Conservation (phyloP, 305 asterid species). For the Nicotiana rustica region DNA sequence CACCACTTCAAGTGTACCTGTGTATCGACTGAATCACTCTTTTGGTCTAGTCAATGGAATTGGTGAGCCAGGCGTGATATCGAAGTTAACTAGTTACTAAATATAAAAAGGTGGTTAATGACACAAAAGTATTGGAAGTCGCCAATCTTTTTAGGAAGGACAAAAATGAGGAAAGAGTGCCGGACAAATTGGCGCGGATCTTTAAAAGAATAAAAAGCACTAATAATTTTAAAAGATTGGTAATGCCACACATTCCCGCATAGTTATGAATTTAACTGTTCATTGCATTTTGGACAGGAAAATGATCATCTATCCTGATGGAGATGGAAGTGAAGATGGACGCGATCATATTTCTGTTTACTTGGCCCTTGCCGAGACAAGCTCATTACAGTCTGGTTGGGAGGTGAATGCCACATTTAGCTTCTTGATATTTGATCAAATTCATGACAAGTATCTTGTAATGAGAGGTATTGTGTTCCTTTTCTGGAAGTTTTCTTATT, state of each 20-base stretch:
- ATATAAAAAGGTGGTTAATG: background rate
- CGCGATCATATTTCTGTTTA: background rate
- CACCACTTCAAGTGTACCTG: too few species aligned
- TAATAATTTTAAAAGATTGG: background rate
- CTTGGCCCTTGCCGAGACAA: background rate
- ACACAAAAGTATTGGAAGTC: background rate
- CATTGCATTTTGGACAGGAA: background rate
- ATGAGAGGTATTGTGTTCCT: background rate
- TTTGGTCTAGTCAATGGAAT: too few species aligned
- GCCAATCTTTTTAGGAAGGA: background rate
- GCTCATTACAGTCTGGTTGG: background rate
- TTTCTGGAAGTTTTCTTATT: background rate
- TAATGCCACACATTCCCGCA: background rate
- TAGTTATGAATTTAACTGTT: background rate
- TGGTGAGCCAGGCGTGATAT: background rate
- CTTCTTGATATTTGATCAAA: background rate
- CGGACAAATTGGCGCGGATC: background rate
- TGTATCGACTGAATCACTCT: too few species aligned
- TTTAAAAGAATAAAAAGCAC: background rate
- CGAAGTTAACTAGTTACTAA: background rate
- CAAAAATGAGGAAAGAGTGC: background rate
- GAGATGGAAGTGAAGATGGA: background rate
- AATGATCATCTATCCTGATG: background rate
- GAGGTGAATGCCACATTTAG: constrained; percentile 2
- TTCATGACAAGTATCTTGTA: background rate